Evolutionary conservation across 768 basidiomycete species (phyloP).

Genomic region (Termitomyces sp.): DNA sequence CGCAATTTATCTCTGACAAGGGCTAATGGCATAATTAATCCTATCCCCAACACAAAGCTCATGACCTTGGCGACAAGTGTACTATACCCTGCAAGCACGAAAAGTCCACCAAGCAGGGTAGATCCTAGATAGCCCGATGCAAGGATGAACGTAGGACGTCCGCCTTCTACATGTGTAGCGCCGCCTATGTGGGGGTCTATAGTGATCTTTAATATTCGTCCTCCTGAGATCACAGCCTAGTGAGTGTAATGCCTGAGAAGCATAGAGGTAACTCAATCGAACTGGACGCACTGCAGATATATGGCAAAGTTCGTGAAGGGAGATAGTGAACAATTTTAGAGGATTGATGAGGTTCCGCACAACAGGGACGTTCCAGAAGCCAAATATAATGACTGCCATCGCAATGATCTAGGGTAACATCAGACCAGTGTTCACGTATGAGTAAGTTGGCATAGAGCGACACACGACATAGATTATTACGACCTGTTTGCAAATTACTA

Average conservation of each 20-base stretch:
- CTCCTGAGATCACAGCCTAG: constrained; percentile 76
- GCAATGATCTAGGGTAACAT: constrained; percentile 58
- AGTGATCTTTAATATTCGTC: constrained; percentile 70
- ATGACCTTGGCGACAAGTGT: constrained; percentile 89
- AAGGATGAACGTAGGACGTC: constrained; percentile 64
- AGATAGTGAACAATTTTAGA: constrained; percentile 82
- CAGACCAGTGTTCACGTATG: neutral
- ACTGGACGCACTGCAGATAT: constrained; percentile 56
- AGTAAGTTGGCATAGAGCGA: constrained; percentile 10
- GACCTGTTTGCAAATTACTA: constrained; percentile 39
- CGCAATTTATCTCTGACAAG: constrained; percentile 90
- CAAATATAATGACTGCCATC: constrained; percentile 82
- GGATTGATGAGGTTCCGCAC: constrained; percentile 76
- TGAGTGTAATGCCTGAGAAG: neutral
- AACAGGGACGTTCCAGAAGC: constrained; percentile 83
- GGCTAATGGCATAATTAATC: constrained; percentile 77
- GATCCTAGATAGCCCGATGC: constrained; percentile 81
- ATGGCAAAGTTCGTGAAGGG: constrained; percentile 87
- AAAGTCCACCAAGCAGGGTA: constrained; percentile 74
- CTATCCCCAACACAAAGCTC: constrained; percentile 86
- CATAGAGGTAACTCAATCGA: neutral
- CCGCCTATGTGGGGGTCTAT: constrained; percentile 84
- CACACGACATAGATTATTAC: constrained; percentile 74
- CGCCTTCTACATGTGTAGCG: constrained; percentile 72
- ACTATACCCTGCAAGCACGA: constrained; percentile 81